These are phyloP conservation scores for Xylaria digitata DNA, from an alignment of 2,329 filamentous ascomycete species.

Conservation along the genomic window DNA sequence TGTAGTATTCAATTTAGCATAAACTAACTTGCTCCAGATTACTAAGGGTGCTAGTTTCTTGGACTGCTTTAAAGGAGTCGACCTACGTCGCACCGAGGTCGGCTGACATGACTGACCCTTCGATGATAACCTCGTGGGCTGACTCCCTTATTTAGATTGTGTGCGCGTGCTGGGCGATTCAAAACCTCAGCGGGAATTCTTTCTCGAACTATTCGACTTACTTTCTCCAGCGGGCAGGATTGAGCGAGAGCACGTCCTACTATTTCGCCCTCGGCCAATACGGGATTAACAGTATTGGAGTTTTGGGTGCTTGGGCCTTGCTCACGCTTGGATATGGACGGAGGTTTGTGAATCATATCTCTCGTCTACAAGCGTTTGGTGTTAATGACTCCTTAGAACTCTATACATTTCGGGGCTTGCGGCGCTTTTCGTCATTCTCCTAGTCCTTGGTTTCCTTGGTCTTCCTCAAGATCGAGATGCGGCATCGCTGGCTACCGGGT, in stretches of 20 bases:
- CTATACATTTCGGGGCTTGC: constrained; percentile 82
- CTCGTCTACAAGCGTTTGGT: constrained; percentile 47
- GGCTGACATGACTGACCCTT: constrained; percentile 40
- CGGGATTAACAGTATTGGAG: constrained; percentile 80
- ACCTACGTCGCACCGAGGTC: constrained; percentile 82
- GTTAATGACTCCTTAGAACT: constrained; percentile 53
- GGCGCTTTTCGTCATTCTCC: constrained; percentile 78
- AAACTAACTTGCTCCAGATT: constrained; percentile 58
- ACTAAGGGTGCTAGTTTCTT: constrained; percentile 78
- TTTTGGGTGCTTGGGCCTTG: constrained; percentile 83
- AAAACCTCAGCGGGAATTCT: constrained; percentile 71
- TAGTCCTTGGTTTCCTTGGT: constrained; percentile 86
- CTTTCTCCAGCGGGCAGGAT: constrained; percentile 70
- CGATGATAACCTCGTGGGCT: constrained; percentile 14
- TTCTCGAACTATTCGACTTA: constrained; percentile 74
- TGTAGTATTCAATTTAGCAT: background rate
- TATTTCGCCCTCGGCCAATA: constrained; percentile 73
- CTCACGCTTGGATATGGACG: constrained; percentile 82
- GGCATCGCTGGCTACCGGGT: constrained; percentile 81
- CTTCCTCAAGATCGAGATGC: constrained; percentile 73
- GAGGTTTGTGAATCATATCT: constrained; percentile 53
- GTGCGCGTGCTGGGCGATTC: constrained; percentile 72
- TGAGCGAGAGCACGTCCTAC: constrained; percentile 64
- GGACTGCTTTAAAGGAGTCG: constrained; percentile 85
- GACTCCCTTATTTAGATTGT: constrained; percentile 58